Percentiles rank a stretch among this genome's conserved stretches.
Evolutionary conservation across 2,329 filamentous ascomycete genomes (phyloP).

Genomic region (Elsinoe arachidis): DNA sequence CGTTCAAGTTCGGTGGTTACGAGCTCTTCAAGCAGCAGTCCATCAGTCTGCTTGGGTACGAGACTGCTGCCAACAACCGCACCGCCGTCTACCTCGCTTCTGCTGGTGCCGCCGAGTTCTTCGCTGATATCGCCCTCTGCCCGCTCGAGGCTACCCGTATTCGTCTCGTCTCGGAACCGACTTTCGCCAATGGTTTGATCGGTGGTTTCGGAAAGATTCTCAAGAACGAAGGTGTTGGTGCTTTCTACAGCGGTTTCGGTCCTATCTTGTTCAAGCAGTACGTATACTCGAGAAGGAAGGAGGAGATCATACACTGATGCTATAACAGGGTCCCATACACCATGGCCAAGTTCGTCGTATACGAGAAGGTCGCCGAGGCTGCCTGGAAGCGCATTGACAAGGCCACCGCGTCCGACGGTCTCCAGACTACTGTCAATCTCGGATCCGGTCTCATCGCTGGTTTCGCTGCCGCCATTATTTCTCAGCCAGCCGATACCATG

Average conservation of each 20-base stretch:
- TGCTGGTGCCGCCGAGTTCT: conserved; percentile 54
- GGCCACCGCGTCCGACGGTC: conserved; percentile 54
- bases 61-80: conserved; percentile 67
- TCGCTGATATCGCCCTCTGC: conserved; percentile 74
- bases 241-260: conserved; percentile 87
- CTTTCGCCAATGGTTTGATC: conserved; percentile 71
- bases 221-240: conserved; percentile 71
- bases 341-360: conserved; percentile 92
- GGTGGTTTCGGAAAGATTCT: conserved; percentile 75
- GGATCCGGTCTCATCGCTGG: conserved; percentile 76
- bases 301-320: not conserved
- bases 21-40: conserved; percentile 93
- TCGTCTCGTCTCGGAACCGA: conserved; percentile 81
- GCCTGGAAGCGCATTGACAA: conserved; percentile 65
- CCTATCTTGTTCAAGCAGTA: conserved; percentile 76
- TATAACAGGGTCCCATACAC: conserved; percentile 70
- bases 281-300: conserved; percentile 16
- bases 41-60: conserved; percentile 71
- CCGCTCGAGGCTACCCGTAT: conserved; percentile 90
- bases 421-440: conserved; percentile 75
- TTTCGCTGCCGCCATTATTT: conserved; percentile 79
- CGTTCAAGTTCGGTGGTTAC: conserved; percentile 90
- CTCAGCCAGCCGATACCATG: conserved; percentile 89
- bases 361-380: conserved; percentile 75
- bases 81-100: conserved; percentile 70